phyloP scores from a whole-genome alignment of 169 alveolate species.

The Cryptosporidium baileyi region DNA sequence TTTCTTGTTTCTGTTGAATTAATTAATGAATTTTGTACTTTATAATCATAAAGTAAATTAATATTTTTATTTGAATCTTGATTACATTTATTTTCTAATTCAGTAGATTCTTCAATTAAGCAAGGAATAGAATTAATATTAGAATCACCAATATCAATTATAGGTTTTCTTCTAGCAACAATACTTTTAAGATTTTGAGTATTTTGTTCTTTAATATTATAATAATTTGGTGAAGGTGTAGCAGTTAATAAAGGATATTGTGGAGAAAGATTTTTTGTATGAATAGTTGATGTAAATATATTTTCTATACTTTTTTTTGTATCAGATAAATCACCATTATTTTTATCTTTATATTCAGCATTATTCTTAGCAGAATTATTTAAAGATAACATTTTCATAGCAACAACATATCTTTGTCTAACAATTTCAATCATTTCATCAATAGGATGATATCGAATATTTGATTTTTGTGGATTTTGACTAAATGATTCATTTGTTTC shows the following conservation, averaged over 20 bases:
- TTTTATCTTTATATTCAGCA: neutral
- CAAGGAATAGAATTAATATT: constrained; percentile 33
- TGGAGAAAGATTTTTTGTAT: neutral
- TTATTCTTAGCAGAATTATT: constrained; percentile 50
- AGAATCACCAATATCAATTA: neutral
- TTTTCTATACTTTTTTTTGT: neutral
- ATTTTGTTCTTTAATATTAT: neutral
- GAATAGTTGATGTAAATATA: neutral
- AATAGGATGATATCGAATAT: constrained; percentile 2
- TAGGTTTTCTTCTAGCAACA: neutral
- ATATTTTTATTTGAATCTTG: neutral
- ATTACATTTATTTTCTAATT: neutral
- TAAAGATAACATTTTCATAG: constrained; percentile 58
- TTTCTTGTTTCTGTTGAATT: too few relatives aligned
- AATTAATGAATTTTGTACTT: neutral
- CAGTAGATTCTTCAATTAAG: neutral
- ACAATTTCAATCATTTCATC: constrained; percentile 67
- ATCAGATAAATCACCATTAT: neutral
- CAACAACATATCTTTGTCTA: constrained; percentile 59
- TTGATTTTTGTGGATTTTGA: neutral
- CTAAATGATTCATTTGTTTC: constrained; percentile 39
- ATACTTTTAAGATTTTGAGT: neutral
- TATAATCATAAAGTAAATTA: neutral
- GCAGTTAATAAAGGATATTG: constrained; percentile 35
- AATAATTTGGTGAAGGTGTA: constrained; percentile 55